These are phyloP conservation scores for Saksenaea vasiformis DNA, from an alignment of 371 early-diverging fungal species.

Conservation along the genomic window DNA sequence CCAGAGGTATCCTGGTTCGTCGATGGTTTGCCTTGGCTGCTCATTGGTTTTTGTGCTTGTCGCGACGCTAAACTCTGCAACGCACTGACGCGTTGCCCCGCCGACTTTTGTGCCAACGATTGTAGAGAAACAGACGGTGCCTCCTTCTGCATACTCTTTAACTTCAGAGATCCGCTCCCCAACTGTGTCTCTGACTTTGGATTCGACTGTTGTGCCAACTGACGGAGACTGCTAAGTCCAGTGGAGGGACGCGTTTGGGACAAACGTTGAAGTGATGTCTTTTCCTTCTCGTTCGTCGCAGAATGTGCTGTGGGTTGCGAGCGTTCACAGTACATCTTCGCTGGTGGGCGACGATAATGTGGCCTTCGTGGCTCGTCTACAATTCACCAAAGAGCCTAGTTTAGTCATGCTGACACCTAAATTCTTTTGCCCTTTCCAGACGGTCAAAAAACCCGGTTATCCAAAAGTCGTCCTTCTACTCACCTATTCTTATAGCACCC, in stretches of 20 bases:
- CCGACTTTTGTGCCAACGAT: slow-evolving; percentile 25
- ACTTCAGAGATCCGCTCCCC: background rate
- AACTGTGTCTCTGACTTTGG: background rate
- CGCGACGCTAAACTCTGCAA: slow-evolving; percentile 18
- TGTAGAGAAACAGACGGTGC: background rate
- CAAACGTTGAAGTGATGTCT: background rate
- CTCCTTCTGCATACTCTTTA: background rate
- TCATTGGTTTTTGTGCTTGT: slow-evolving; percentile 18
- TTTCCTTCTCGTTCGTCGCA: background rate
- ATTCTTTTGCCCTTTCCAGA: background rate
- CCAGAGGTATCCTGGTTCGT: slow-evolving; percentile 4
- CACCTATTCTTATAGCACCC: background rate
- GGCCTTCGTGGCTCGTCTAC: slow-evolving; percentile 19
- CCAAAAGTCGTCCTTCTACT: background rate
- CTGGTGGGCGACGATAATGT: slow-evolving; percentile 25
- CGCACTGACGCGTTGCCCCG: slow-evolving; percentile 10
- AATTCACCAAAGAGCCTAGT: background rate
- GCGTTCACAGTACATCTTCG: slow-evolving; percentile 12
- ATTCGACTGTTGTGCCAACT: background rate
- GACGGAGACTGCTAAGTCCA: background rate
- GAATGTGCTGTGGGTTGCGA: background rate
- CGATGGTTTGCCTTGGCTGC: background rate
- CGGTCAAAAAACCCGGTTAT: background rate
- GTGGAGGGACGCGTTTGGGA: background rate
- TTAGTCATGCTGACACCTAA: background rate